phyloP scores from a whole-genome alignment of 78 protist genomes.

The Acrasis kona region DNA sequence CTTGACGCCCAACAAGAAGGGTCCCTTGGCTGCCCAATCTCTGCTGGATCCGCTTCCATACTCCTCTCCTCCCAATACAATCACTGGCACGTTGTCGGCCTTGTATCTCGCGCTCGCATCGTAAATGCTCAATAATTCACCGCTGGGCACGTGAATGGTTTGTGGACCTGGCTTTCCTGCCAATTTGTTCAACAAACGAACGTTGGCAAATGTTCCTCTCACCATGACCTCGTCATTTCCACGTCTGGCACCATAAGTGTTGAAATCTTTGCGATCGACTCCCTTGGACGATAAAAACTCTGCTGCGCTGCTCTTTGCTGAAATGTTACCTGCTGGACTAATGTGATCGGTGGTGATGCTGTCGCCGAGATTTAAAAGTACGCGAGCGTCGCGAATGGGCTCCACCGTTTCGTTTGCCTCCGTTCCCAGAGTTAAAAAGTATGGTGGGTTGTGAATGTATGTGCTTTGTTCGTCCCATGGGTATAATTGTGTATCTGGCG shows the following conservation, averaged over 20 bases:
- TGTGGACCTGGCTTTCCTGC: slow-evolving; percentile 52
- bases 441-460: slow-evolving; percentile 74
- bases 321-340: slow-evolving; percentile 48
- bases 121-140: slow-evolving; percentile 43
- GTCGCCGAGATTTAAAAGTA: slow-evolving; percentile 73
- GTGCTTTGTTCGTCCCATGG: slow-evolving; percentile 77
- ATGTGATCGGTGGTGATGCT: slow-evolving; percentile 79
- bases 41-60: slow-evolving; percentile 74
- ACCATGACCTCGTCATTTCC: slow-evolving; percentile 79
- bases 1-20: slow-evolving; percentile 63
- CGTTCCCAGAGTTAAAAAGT: slow-evolving; percentile 45
- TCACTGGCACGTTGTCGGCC: slow-evolving; percentile 20
- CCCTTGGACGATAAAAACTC: slow-evolving; percentile 44
- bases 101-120: slow-evolving; percentile 65
- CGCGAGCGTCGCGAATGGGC: slow-evolving; percentile 44
- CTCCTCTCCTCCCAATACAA: slow-evolving; percentile 71
- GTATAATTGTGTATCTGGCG: slow-evolving; percentile 44
- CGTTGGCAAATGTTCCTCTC: slow-evolving; percentile 76
- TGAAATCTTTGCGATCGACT: slow-evolving; percentile 55
- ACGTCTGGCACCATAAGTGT: slow-evolving; percentile 80
- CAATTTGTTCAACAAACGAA: slow-evolving; percentile 51
- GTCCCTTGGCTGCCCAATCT: slow-evolving; percentile 90
- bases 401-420: not conserved
- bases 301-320: slow-evolving; percentile 60
- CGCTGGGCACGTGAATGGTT: slow-evolving; percentile 65